Evolutionary conservation across 2,329 filamentous ascomycete species (phyloP), one percentile per base, ranked within the genome.

Genomic region (Aureobasidium sp.): DNA sequence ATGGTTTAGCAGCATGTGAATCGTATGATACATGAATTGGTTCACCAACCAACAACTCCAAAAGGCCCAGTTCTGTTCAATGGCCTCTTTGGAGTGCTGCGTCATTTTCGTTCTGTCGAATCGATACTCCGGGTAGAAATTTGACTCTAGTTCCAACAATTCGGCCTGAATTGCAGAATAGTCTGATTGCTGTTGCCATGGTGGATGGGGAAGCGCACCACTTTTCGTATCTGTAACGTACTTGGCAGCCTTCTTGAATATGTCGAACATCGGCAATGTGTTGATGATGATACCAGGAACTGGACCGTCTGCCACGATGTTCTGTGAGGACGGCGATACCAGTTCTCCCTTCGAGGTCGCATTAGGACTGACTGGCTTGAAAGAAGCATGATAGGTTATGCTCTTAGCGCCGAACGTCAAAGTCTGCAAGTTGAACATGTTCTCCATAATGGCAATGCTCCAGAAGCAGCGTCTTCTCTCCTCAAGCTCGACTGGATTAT

Each of bases 11-110:
- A 61, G 29, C 37, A 53, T 61, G 29, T 52, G 47, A 1, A 61
- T 61, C 37, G 59, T 61, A 29, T 61, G 59, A 24, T 61, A 61
- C 47, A 61, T 61, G 37, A 61, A 52, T 13, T 61, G 59, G 13
- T 52, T 61, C 1, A 52, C 39, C 48, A 61, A 20, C 59, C 59
- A 61, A 12, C 37, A 52, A 20, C 32, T 61, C 59, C 59, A 61
- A 29, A 50, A 61, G 10, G 47, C 36, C 59, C 59, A 61, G 6
- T 61, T 53, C 24, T 61, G 47, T 29, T 53, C 50, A 27, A 61
- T 53, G n/a, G 36, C 37, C 34, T 61, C 59, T 17, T 61, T 61
- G 26, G 48, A 44, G n/a, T 61, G 50, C 29, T 44, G 36, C 4
- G 26, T 50, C 50, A 53, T 52, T 24, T 53, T 52, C 13, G 59